Percentiles rank a stretch among this genome's conserved stretches.
Evolutionary conservation across 192 early-diverging fungal species (phyloP).

Genomic region (Podila minutissima): DNA sequence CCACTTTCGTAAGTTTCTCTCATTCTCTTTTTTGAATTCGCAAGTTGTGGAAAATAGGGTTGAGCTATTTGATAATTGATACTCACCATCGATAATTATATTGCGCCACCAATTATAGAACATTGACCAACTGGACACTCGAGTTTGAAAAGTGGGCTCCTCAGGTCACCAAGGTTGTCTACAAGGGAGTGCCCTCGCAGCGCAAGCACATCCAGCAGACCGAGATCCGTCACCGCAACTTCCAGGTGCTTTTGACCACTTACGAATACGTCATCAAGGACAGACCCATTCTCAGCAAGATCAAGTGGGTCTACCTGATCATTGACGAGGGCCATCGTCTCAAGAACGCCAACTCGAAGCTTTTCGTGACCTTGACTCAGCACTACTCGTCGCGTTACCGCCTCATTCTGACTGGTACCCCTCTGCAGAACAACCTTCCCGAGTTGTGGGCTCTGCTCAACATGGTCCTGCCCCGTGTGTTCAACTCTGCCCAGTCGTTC

Average conservation of each 20-base stretch:
- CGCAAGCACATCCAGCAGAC: constrained; percentile 75
- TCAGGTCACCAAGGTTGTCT: constrained; percentile 85
- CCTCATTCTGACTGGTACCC: constrained; percentile 97
- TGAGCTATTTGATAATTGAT: neutral
- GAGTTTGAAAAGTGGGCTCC: constrained; percentile 99
- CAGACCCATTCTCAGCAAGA: constrained; percentile 82
- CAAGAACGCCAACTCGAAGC: constrained; percentile 94
- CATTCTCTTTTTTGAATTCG: constrained; percentile 57
- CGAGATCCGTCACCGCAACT: constrained; percentile 79
- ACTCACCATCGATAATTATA: neutral
- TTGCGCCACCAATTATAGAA: constrained; percentile 51
- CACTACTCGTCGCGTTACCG: constrained; percentile 92
- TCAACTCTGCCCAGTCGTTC: constrained; percentile 96
- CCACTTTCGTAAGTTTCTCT: constrained; percentile 79
- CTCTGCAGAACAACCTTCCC: constrained; percentile 98
- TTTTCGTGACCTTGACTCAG: constrained; percentile 87
- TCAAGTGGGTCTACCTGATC: constrained; percentile 98
- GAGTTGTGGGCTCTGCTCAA: constrained; percentile 97
- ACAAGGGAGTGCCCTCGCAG: constrained; percentile 86
- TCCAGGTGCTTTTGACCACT: constrained; percentile 97
- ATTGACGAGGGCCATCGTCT: constrained; percentile 99
- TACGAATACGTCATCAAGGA: constrained; percentile 98
- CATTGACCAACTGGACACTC: constrained; percentile 95
- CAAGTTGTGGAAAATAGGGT: neutral
- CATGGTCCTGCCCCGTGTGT: constrained; percentile 95